Evolutionary conservation across 2,329 filamentous ascomycete genomes (phyloP).

Genomic region (Bipolaris cookei): DNA sequence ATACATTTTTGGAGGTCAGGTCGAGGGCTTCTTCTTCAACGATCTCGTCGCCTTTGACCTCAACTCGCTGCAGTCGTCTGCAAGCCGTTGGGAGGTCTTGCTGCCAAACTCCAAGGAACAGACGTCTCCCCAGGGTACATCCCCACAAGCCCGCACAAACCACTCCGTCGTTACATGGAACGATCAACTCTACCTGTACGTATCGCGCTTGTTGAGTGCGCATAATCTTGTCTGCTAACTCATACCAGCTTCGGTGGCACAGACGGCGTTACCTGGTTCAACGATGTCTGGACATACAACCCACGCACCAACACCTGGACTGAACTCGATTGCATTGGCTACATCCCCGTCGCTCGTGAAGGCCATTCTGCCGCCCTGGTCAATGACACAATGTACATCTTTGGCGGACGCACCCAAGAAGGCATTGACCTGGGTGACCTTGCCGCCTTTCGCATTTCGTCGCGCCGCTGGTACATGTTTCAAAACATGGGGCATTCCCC

Average conservation of each 20-base stretch:
- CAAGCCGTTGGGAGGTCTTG: conserved; percentile 95
- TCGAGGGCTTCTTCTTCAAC: conserved; percentile 98
- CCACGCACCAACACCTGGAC: conserved; percentile 81
- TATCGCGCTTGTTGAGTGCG: conserved; percentile 58
- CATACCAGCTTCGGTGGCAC: conserved; percentile 86
- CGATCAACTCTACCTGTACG: conserved; percentile 83
- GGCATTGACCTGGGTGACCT: conserved; percentile 91
- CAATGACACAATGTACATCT: conserved; percentile 99
- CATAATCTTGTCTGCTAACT: conserved; percentile 14
- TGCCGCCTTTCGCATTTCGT: conserved; percentile 81
- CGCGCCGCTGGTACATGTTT: conserved; percentile 96
- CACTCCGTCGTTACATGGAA: conserved; percentile 91
- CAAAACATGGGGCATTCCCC: conserved; percentile 99
- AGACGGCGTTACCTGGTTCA: conserved; percentile 96
- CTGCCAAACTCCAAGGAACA: conserved; percentile 73
- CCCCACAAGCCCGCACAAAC: conserved; percentile 88
- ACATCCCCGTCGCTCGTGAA: conserved; percentile 91
- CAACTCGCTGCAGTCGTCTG: conserved; percentile 88
- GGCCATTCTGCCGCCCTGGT: conserved; percentile 93
- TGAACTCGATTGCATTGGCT: conserved; percentile 94
- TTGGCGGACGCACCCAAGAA: conserved; percentile 93
- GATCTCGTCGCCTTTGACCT: conserved; percentile 94
- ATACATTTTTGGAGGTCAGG: conserved; percentile 96
- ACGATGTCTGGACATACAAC: conserved; percentile 98
- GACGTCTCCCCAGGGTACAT: conserved; percentile 36